phyloP scores from a whole-genome alignment of 2,329 filamentous ascomycete genomes.

The Aspergillus latus region DNA sequence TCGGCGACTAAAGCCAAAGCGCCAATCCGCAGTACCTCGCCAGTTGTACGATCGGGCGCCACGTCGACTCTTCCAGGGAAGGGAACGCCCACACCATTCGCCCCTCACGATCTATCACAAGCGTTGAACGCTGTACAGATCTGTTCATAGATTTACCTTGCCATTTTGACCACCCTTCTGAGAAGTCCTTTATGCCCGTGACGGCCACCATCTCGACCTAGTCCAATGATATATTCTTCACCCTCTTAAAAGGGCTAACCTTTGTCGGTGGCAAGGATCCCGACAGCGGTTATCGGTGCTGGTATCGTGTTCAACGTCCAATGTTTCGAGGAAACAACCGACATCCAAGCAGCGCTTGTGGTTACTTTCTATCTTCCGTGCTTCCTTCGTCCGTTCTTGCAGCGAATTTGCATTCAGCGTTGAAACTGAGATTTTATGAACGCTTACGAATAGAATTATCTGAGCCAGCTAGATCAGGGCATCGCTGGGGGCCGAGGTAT shows the following conservation, averaged over 20 bases:
- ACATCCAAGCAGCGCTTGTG: constrained; percentile 16
- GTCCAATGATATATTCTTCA: constrained; percentile 7
- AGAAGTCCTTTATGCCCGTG: constrained; percentile 4
- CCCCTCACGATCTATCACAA: constrained; percentile 37
- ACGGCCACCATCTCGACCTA: neutral
- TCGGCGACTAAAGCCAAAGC: constrained; percentile 34
- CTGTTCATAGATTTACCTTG: constrained; percentile 21
- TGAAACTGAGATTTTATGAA: neutral
- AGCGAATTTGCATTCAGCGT: constrained; percentile 6
- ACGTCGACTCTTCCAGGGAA: constrained; percentile 25
- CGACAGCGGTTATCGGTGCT: neutral
- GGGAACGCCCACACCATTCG: constrained; percentile 32
- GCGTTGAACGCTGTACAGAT: constrained; percentile 40
- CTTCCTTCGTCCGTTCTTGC: constrained; percentile 3
- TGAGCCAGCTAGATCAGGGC: constrained; percentile 4
- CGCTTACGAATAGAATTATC: constrained; percentile 5
- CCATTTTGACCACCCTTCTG: neutral
- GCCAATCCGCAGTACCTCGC: constrained; percentile 33
- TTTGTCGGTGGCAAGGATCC: neutral
- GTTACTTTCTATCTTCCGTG: constrained; percentile 2
- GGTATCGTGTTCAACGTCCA: neutral
- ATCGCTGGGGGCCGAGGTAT: neutral
- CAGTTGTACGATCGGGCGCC: constrained; percentile 29
- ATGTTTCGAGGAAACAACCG: constrained; percentile 3
- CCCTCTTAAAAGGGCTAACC: neutral